Base-by-base conservation (phyloP, 2,329 filamentous ascomycete species). In the Tolypocladium guangdongense region DNA sequence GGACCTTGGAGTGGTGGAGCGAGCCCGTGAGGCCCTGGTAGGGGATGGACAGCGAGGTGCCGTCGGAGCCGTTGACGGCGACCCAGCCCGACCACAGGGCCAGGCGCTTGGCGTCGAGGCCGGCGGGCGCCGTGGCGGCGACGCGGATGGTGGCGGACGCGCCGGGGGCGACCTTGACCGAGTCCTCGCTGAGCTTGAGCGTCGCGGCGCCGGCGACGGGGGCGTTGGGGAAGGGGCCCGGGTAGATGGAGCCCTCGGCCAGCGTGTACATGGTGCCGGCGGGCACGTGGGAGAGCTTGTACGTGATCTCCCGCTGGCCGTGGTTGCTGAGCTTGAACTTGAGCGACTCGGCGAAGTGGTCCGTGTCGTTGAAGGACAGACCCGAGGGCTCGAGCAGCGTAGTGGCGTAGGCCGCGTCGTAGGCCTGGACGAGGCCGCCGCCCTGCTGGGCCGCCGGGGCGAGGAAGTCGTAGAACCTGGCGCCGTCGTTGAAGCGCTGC, bases 361-460 rank as follows among this genome's bases (percentile, higher is more conserved):
- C 78, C 0, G 81, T 82, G 63, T 86, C 82, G 62, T 86, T 85
- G 68, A 85, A 84, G 4, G 78, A 75, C 16, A 86, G 66, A 63
- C 76, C 79, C n/a, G 78, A 78, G 11, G 73, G 74, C 59, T 74
- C 76, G 22, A 85, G 68, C 14, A 79, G 61, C 2, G 76, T 75
- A 2, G 72, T 78, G 18, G 77, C 70, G 58, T 78, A 74, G 7
- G 81, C 78, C 4, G 81, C 79, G 54, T 83, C 78, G 56, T 78
- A 77, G 4, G 80, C 82, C 58, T 83, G 78, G 49, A 86, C 68
- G 14, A 84, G 68, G 38, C 83, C 83, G 32, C 68, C 77, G 12
- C 83, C 83, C 59, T 84, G 80, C 61, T 86, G 82, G 3, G 76
- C 66, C 14, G 82, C 77, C 0, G 82, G 80, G 0, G 79, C 77